phyloP scores from a whole-genome alignment of 441 rosid genomes.

The Corymbia citriodora region DNA sequence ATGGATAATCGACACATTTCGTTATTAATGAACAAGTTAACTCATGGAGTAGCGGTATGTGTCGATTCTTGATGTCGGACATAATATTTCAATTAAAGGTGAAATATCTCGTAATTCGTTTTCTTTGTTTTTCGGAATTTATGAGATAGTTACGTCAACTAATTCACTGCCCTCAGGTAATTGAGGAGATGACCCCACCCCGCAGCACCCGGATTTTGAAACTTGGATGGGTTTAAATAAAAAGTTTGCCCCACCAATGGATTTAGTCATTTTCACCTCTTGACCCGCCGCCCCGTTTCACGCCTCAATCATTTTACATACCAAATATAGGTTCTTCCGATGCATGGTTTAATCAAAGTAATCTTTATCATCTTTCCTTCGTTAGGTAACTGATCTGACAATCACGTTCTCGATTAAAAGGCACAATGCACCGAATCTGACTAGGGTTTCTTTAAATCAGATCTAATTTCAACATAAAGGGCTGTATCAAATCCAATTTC shows the following conservation, averaged over 20 bases:
- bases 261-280: background rate
- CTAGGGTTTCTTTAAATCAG: background rate
- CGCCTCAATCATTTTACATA: background rate
- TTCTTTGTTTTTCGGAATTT: background rate
- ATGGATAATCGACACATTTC: background rate
- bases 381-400: background rate
- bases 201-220: background rate
- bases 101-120: background rate
- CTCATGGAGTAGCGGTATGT: background rate
- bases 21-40: background rate
- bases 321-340: background rate
- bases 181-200: background rate
- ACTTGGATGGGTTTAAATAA: background rate
- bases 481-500: background rate
- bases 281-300: no score
- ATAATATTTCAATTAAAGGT: background rate
- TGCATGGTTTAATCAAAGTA: background rate
- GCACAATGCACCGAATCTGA: background rate
- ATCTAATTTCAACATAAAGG: background rate
- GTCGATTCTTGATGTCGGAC: background rate
- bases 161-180: background rate
- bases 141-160: background rate
- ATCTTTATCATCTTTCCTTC: background rate
- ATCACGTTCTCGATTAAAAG: background rate
- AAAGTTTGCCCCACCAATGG: background rate